A percentile compares a stretch with the other conserved stretches of the same genome.
phyloP scores from a whole-genome alignment of 371 early-diverging fungal species.

The Furculomyces boomerangus region DNA sequence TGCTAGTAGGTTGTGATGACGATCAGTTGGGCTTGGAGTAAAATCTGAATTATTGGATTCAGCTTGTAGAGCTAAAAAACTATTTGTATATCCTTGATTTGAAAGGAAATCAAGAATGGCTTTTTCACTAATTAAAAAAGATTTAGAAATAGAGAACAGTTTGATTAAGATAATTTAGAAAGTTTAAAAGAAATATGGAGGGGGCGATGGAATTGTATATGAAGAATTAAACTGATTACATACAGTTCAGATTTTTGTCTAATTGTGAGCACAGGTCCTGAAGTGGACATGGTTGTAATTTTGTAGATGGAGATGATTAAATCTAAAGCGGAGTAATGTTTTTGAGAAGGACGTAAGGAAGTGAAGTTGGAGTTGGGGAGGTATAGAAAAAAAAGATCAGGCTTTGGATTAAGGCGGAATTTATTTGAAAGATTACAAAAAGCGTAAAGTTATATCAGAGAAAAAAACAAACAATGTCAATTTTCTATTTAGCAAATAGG shows the following conservation, averaged over 20 bases:
- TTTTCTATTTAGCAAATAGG: no score
- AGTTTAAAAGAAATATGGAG: background rate
- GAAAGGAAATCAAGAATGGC: slow-evolving; percentile 74
- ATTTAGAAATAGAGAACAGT: background rate
- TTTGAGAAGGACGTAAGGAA: background rate
- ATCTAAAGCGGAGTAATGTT: background rate
- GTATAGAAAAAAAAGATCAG: background rate
- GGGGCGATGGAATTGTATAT: slow-evolving; percentile 1
- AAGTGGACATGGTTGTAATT: background rate
- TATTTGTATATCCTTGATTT: slow-evolving; percentile 43
- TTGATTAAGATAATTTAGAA: background rate
- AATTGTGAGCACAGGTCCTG: slow-evolving; percentile 36
- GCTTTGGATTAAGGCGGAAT: background rate
- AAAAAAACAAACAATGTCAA: no score
- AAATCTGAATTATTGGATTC: slow-evolving; percentile 59
- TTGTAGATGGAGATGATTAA: background rate
- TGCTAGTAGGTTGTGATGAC: slow-evolving; percentile 68
- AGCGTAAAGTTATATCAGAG: no score
- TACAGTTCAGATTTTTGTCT: slow-evolving; percentile 60
- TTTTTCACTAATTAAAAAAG: slow-evolving; percentile 33
- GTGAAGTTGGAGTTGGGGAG: background rate
- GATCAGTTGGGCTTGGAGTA: slow-evolving; percentile 50
- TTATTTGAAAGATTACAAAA: background rate
- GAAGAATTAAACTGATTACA: slow-evolving; percentile 8
- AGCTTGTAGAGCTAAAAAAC: slow-evolving; percentile 43